A percentile compares a stretch with the other conserved stretches of the same genome.
Evolutionary conservation across 2,329 filamentous ascomycete genomes (phyloP).

Genomic region (Pseudogymnoascus sp.): DNA sequence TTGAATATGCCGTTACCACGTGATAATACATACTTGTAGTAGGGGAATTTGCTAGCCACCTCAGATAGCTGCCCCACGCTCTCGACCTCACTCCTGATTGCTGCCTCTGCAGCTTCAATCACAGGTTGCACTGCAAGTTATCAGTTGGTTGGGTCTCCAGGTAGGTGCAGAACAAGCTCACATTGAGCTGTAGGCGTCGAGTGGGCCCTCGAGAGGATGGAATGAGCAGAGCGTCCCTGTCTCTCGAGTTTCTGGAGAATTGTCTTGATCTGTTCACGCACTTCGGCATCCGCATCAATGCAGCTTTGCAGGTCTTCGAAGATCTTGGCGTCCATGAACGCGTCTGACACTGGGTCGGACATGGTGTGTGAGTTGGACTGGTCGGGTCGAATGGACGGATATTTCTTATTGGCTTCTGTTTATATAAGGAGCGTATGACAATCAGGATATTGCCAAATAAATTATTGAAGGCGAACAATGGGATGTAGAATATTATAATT

Average conservation of each 20-base stretch:
- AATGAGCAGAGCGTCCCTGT: conserved; percentile 72
- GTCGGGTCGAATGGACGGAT: neutral
- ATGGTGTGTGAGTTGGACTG: neutral
- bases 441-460: neutral
- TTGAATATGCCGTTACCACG: neutral
- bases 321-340: conserved; percentile 58
- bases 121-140: conserved; percentile 53
- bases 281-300: conserved; percentile 77
- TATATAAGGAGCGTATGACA: neutral
- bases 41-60: conserved; percentile 77
- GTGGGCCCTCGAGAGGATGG: conserved; percentile 80
- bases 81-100: conserved; percentile 64
- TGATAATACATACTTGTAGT: conserved; percentile 68
- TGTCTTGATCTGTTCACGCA: conserved; percentile 75
- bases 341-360: neutral
- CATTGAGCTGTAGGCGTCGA: conserved; percentile 64
- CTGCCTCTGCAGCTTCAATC: conserved; percentile 59
- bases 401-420: neutral
- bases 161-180: conserved; percentile 32
- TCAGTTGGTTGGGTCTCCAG: neutral
- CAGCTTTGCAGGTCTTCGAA: conserved; percentile 82
- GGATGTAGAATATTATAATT: neutral
- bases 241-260: conserved; percentile 78
- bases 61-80: conserved; percentile 62
- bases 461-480: neutral